Evolutionary conservation across 2,329 filamentous ascomycete species (phyloP).

Genomic region (Ophiostoma ips): DNA sequence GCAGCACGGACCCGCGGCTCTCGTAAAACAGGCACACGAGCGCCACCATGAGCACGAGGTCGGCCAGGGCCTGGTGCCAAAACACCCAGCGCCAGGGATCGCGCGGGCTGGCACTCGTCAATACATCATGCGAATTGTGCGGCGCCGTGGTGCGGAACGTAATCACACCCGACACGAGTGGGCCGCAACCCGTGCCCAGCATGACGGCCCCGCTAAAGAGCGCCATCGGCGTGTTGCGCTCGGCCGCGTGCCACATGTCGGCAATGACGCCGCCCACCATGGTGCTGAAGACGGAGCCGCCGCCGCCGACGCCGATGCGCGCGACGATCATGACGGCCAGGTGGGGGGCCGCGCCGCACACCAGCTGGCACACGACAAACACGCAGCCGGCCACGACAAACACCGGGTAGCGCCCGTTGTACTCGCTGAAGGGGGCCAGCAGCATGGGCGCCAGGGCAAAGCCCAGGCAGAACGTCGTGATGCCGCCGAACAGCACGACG

Average conservation of each 20-base stretch:
- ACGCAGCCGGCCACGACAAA: constrained; percentile 61
- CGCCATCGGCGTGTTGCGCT: constrained; percentile 81
- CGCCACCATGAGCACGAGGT: constrained; percentile 46
- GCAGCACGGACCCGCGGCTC: constrained; percentile 65
- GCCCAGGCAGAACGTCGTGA: constrained; percentile 69
- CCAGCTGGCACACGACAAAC: constrained; percentile 56
- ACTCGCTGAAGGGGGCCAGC: constrained; percentile 74
- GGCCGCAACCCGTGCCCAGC: constrained; percentile 66
- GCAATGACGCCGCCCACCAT: constrained; percentile 88
- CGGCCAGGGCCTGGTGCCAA: constrained; percentile 66
- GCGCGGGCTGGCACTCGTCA: constrained; percentile 13
- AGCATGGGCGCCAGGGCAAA: constrained; percentile 80
- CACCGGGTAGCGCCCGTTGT: constrained; percentile 74
- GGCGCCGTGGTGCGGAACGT: constrained; percentile 38
- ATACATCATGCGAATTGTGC: constrained; percentile 9
- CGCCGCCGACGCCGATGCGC: constrained; percentile 65
- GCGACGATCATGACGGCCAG: constrained; percentile 62
- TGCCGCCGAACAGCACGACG: constrained; percentile 45
- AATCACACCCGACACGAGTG: constrained; percentile 57
- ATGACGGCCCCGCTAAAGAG: constrained; percentile 70
- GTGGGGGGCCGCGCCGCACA: constrained; percentile 56
- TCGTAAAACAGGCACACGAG: constrained; percentile 64
- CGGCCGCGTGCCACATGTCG: constrained; percentile 66
- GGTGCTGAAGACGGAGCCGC: constrained; percentile 65
- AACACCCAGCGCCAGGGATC: constrained; percentile 75